Evolutionary conservation across 495 filamentous ascomycete genomes (phyloP), one percentile per base, ranked within the genome.

Genomic region (Penicillium coprophilum): DNA sequence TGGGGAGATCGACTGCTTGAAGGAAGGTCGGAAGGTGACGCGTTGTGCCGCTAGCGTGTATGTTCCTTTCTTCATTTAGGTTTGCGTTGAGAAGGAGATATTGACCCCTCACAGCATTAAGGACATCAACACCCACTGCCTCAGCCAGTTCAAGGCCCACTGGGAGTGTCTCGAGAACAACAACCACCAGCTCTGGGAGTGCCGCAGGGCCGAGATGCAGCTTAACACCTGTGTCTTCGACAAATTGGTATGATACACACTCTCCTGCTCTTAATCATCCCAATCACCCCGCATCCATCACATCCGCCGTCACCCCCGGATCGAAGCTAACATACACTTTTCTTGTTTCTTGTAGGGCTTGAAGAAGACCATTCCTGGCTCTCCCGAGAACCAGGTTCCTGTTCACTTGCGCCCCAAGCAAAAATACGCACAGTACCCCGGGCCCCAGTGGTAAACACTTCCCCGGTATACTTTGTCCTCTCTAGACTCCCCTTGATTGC

Each of bases 131-230:
- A 96, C 89, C 71, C 79, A 88, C 77, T 99, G 94, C 77, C 78
- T 97, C 24, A 79, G 85, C 44, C 82, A 96, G 76, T 99, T 99
- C 81, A 87, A 89, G 51, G 79, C 81, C 47, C 94, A 99, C 73
- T 97, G 92, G 92, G 76, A 89, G 62, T 99, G 94, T 66, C 81
- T 99, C 48, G 95, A 99, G 65, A 87, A 95, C 76, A 91, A 95
- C 82, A 99, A 99, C 77, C 93, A 97, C 71, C 87, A 91, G 69
- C 75, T 97, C 40, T 97, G 89, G 85, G 88, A 96, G 57, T 99
- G 94, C 78, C 82, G 94, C 59, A 68, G 70, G 64, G 62, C 70
- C 36, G 92, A 97, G 77, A 83, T 90, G 82, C 83, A 81, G 58
- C 73, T 97, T 46, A 97, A 96, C 78, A 84, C 81, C 65, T 99